Percentiles rank a stretch among this genome's conserved stretches.
These are phyloP conservation scores for Melastoma malabathricum DNA, from an alignment of 345 rosid species.

Conservation along the genomic window DNA sequence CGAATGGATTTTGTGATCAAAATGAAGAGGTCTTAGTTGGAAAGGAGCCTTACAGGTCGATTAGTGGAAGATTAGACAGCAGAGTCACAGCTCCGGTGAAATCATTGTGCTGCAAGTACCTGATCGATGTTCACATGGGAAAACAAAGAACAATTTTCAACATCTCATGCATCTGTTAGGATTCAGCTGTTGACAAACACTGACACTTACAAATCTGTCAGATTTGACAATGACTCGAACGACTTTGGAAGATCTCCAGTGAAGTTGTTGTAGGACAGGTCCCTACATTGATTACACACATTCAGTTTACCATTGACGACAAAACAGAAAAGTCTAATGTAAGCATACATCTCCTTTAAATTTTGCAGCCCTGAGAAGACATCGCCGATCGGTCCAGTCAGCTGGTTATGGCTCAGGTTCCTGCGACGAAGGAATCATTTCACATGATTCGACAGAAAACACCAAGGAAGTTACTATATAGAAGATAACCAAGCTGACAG, in stretches of 20 bases:
- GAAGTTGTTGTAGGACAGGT: slow-evolving; percentile 69
- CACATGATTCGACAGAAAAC: neutral
- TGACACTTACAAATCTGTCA: slow-evolving; percentile 53
- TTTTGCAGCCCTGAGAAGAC: slow-evolving; percentile 54
- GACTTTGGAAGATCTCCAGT: slow-evolving; percentile 84
- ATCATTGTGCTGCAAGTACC: slow-evolving; percentile 71
- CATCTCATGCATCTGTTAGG: too few relatives aligned
- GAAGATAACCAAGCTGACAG: too few relatives aligned
- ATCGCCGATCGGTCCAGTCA: slow-evolving; percentile 76
- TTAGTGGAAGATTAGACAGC: slow-evolving; percentile 62
- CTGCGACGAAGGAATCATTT: slow-evolving; percentile 21
- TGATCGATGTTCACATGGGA: slow-evolving; percentile 10
- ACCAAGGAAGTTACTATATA: neutral
- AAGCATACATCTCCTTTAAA: slow-evolving; percentile 64
- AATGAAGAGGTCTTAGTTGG: neutral
- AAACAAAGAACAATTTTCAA: too few relatives aligned
- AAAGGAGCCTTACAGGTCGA: slow-evolving; percentile 48
- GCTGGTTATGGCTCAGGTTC: slow-evolving; percentile 71
- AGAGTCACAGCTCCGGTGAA: slow-evolving; percentile 84
- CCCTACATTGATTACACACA: slow-evolving; percentile 32
- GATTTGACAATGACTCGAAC: slow-evolving; percentile 53
- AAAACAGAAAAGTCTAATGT: neutral
- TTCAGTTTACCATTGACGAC: neutral
- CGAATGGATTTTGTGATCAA: neutral
- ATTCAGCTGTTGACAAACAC: neutral